Percentiles rank a stretch among this genome's conserved stretches.
Evolutionary conservation across 305 asterid genomes (phyloP).

Genomic region (Fraxinus ornus): DNA sequence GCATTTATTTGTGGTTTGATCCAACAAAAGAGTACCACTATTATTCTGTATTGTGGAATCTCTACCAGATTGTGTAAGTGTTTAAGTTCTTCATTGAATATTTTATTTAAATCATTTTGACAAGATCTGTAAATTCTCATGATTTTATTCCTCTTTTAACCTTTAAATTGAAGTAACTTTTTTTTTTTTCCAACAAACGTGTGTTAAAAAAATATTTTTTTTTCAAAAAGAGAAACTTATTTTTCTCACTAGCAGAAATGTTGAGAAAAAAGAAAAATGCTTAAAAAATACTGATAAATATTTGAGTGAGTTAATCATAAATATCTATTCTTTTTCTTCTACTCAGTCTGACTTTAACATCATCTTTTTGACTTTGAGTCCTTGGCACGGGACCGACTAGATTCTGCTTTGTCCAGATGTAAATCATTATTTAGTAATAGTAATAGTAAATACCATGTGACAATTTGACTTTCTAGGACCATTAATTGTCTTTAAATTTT

Average conservation of each 20-base stretch:
- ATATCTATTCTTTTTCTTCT: neutral
- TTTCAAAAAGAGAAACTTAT: neutral
- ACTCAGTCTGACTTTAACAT: constrained; percentile 17
- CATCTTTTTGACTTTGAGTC: neutral
- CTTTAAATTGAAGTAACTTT: neutral
- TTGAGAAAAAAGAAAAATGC: neutral
- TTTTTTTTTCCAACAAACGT: neutral
- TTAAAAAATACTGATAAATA: too few relatives aligned
- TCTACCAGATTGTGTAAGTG: constrained; percentile 65
- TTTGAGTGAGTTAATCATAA: neutral
- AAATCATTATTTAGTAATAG: neutral
- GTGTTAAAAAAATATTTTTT: neutral
- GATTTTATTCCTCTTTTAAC: neutral
- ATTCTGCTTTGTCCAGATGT: neutral
- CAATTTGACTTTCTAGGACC: constrained; percentile 21
- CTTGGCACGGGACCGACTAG: constrained; percentile 16
- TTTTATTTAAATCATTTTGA: too few relatives aligned
- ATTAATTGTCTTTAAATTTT: constrained; percentile 1
- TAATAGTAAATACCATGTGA: constrained; percentile 22
- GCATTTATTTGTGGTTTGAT: constrained; percentile 71
- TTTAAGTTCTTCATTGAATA: neutral
- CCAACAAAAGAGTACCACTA: constrained; percentile 56
- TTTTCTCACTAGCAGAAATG: neutral
- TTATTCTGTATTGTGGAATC: constrained; percentile 65
- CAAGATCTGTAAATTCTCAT: neutral